phyloP scores from a whole-genome alignment of 768 basidiomycete species.

The Xerocomellus dryophilus region DNA sequence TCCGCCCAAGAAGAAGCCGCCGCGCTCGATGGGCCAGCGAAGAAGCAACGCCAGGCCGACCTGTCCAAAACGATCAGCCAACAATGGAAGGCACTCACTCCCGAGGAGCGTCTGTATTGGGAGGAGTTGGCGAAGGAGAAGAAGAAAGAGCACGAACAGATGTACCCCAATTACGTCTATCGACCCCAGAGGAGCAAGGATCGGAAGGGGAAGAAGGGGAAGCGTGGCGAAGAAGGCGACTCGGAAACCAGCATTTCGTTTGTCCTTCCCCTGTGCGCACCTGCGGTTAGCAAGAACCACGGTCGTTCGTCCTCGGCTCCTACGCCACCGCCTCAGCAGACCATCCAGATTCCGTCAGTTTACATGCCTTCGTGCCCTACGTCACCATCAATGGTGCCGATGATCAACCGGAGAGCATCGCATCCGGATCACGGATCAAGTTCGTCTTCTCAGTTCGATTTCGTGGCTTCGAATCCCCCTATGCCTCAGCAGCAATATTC shows the following conservation, averaged over 20 bases:
- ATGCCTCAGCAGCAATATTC: constrained; percentile 41
- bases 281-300: constrained; percentile 41
- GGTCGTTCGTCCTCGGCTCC: constrained; percentile 56
- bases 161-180: constrained; percentile 78
- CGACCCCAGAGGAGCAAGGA: constrained; percentile 59
- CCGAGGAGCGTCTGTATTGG: constrained; percentile 71
- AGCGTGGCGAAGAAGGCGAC: constrained; percentile 42
- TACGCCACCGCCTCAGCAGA: constrained; percentile 64
- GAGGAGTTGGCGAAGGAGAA: constrained; percentile 74
- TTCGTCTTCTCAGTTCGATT: constrained; percentile 51
- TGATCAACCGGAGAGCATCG: constrained; percentile 61
- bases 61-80: constrained; percentile 80
- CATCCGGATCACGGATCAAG: constrained; percentile 47
- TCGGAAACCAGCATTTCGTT: constrained; percentile 53
- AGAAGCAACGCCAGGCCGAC: constrained; percentile 77
- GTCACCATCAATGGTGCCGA: constrained; percentile 51
- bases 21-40: constrained; percentile 39
- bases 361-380: constrained; percentile 62
- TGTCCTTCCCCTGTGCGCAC: constrained; percentile 38
- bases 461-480: constrained; percentile 45
- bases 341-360: constrained; percentile 67
- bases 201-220: constrained; percentile 47
- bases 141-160: constrained; percentile 73
- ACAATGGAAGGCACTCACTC: constrained; percentile 68
- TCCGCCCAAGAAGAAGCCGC: constrained; percentile 48